Percentiles rank a stretch among this genome's conserved stretches.
phyloP scores from a whole-genome alignment of 2,329 filamentous ascomycete genomes.

The Paecilomyces sp. region DNA sequence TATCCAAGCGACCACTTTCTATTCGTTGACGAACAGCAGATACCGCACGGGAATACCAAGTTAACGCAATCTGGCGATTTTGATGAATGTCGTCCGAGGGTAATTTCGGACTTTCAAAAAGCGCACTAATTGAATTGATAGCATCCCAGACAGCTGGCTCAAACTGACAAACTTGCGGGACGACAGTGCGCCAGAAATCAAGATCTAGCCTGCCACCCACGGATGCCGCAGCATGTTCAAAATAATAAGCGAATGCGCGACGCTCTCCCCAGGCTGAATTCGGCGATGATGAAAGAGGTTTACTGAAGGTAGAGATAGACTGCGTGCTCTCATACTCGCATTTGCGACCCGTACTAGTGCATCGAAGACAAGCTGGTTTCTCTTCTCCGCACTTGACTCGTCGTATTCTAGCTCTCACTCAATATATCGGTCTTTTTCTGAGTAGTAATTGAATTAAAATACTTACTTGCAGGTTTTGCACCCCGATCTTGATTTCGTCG shows the following conservation, averaged over 20 bases:
- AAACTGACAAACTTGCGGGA: slow-evolving; percentile 27
- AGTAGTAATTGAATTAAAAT: background rate
- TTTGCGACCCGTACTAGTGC: slow-evolving; percentile 21
- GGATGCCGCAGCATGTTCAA: slow-evolving; percentile 21
- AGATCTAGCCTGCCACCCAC: slow-evolving; percentile 27
- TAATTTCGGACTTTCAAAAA: slow-evolving; percentile 23
- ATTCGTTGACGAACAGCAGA: slow-evolving; percentile 18
- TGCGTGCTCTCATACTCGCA: slow-evolving; percentile 21
- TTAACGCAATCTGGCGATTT: slow-evolving; percentile 18
- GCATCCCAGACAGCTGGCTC: slow-evolving; percentile 34
- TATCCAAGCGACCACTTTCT: slow-evolving; percentile 14
- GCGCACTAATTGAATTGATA: slow-evolving; percentile 27
- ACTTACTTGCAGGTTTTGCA: slow-evolving; percentile 28
- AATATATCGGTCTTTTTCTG: background rate
- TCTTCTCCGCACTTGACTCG: slow-evolving; percentile 28
- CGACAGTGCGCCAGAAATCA: slow-evolving; percentile 27
- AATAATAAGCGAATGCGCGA: slow-evolving; percentile 32
- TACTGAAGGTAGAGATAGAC: slow-evolving; percentile 2
- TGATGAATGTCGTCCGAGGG: slow-evolving; percentile 6
- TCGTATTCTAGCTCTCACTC: slow-evolving; percentile 16
- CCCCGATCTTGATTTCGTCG: slow-evolving; percentile 14
- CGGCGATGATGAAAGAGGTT: slow-evolving; percentile 12
- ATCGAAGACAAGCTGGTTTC: slow-evolving; percentile 24
- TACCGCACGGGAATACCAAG: slow-evolving; percentile 25
- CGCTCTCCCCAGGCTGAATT: slow-evolving; percentile 23